Conservation (phyloP, 2,329 filamentous ascomycete species). For the Aureobasidium sp. region DNA sequence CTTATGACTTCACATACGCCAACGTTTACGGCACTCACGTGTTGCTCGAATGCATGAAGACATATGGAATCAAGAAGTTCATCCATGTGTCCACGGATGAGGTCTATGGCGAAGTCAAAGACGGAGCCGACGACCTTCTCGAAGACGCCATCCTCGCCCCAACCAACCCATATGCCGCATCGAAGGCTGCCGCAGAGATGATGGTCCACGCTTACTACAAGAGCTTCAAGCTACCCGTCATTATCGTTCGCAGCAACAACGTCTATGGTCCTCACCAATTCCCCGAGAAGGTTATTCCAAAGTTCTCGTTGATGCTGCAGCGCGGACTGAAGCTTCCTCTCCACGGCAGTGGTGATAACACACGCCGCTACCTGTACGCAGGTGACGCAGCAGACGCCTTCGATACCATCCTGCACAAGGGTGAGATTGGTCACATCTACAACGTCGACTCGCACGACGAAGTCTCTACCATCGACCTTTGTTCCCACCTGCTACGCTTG, state of each 20-base stretch:
- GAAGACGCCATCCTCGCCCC: slow-evolving; percentile 69
- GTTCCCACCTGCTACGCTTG: slow-evolving; percentile 56
- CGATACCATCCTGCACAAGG: slow-evolving; percentile 75
- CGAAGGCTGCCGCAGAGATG: slow-evolving; percentile 32
- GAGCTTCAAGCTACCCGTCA: slow-evolving; percentile 72
- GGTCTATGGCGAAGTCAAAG: slow-evolving; percentile 73
- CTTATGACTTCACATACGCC: slow-evolving; percentile 71
- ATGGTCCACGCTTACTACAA: slow-evolving; percentile 70
- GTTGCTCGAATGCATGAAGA: slow-evolving; percentile 67
- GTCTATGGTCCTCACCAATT: slow-evolving; percentile 62
- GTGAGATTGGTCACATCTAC: slow-evolving; percentile 67
- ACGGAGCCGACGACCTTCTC: slow-evolving; percentile 62
- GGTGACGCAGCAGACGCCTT: slow-evolving; percentile 75
- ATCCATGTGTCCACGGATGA: slow-evolving; percentile 81
- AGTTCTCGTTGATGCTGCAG: slow-evolving; percentile 69
- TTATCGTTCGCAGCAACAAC: slow-evolving; percentile 77
- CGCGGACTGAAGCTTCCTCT: slow-evolving; percentile 60
- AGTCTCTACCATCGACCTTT: slow-evolving; percentile 65
- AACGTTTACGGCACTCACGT: slow-evolving; percentile 81
- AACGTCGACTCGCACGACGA: slow-evolving; percentile 76
- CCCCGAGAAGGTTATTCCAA: slow-evolving; percentile 67
- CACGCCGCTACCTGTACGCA: slow-evolving; percentile 68
- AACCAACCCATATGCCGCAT: slow-evolving; percentile 57
- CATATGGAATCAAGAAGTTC: slow-evolving; percentile 62
- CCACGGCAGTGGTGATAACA: slow-evolving; percentile 69